These are phyloP conservation scores for Colletotrichum tropicicola DNA, from an alignment of 2,329 filamentous ascomycete species.

Conservation along the genomic window DNA sequence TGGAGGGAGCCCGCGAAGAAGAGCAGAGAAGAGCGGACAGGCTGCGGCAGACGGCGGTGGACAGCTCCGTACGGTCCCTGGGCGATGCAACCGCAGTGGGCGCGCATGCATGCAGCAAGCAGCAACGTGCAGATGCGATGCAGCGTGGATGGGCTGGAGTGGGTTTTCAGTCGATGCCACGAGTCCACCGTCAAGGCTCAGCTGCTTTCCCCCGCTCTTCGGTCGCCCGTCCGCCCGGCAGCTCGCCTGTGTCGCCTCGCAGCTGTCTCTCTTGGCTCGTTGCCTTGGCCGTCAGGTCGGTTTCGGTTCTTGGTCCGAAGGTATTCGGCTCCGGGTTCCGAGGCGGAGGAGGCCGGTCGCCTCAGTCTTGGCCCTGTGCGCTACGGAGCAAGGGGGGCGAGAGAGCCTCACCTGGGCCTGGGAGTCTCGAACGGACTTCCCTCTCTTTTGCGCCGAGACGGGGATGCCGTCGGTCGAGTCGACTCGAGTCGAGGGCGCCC, in stretches of 20 bases:
- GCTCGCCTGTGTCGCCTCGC: too few species aligned
- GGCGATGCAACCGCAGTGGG: too few species aligned
- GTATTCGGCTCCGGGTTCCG: background rate
- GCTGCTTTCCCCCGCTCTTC: background rate
- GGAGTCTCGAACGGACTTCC: too few species aligned
- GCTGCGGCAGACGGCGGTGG: too few species aligned
- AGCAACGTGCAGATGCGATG: slow-evolving; percentile 8
- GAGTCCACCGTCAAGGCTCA: too few species aligned
- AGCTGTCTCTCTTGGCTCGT: too few species aligned
- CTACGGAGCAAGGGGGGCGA: background rate
- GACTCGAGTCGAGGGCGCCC: too few species aligned
- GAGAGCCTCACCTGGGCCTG: background rate
- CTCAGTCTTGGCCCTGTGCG: background rate
- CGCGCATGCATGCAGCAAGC: slow-evolving; percentile 12
- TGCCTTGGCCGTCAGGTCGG: background rate
- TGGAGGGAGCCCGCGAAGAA: too few species aligned
- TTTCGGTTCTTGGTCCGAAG: background rate
- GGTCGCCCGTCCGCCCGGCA: background rate
- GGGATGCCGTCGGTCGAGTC: background rate
- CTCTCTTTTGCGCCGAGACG: too few species aligned
- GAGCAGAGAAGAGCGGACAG: too few species aligned
- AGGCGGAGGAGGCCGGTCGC: background rate
- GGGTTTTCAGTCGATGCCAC: background rate
- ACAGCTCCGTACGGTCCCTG: too few species aligned
- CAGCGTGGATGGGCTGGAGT: background rate